Evolutionary conservation across 1,284 basidiomycete genomes (phyloP).

Genomic region (Leucoagaricus sp.): DNA sequence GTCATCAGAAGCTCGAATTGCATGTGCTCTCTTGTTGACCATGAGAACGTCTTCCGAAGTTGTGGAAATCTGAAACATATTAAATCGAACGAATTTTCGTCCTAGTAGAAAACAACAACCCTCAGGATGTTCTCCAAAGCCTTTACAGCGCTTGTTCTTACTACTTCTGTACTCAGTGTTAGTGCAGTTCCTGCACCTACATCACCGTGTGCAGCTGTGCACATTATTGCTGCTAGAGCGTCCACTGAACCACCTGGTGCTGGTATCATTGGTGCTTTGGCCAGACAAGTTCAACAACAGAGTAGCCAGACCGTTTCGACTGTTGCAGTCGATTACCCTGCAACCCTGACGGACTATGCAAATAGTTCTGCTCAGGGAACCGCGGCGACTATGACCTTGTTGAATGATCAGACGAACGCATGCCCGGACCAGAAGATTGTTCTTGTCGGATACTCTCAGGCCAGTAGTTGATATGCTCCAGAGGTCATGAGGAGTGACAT

Average conservation of each 20-base stretch:
- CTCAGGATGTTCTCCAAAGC: constrained; percentile 17
- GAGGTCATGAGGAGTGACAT: neutral
- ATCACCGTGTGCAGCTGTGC: constrained; percentile 26
- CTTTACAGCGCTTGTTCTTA: constrained; percentile 16
- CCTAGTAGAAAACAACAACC: neutral
- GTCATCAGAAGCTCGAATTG: too few species aligned
- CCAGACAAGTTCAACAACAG: constrained; percentile 24
- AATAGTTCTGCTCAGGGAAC: constrained; percentile 27
- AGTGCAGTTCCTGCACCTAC: constrained; percentile 23
- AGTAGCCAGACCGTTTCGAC: constrained; percentile 30
- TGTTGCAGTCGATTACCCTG: constrained; percentile 27
- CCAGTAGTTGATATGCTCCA: neutral
- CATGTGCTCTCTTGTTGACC: too few species aligned
- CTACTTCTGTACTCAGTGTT: constrained; percentile 10
- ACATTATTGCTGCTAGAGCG: constrained; percentile 29
- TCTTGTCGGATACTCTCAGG: constrained; percentile 31
- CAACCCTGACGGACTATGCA: constrained; percentile 27
- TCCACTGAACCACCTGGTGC: constrained; percentile 29
- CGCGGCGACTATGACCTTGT: constrained; percentile 22
- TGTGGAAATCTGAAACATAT: too few species aligned
- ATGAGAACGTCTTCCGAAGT: too few species aligned
- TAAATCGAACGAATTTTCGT: too few species aligned
- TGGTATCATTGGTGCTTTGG: constrained; percentile 28
- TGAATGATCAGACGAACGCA: constrained; percentile 24
- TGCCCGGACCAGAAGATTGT: constrained; percentile 32